Base-by-base conservation (phyloP, 495 filamentous ascomycete genomes). In the Acidiella bohemica region DNA sequence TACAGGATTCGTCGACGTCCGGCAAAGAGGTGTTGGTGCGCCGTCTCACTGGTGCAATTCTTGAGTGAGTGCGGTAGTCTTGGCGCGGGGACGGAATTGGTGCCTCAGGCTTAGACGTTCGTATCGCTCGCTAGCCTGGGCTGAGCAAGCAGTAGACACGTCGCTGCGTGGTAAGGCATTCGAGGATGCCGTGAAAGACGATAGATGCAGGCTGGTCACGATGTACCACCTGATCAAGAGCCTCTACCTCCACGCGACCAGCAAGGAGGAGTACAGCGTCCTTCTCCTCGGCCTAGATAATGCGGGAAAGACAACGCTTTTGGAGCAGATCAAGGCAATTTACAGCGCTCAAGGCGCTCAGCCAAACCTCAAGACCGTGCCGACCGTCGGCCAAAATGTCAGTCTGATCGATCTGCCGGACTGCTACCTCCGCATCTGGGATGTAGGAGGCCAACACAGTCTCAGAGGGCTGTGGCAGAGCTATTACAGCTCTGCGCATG, bases 141-240 rank as follows among this genome's bases (percentile, higher is more conserved):
- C n/a, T n/a, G n/a, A n/a, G n/a, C n/a, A n/a, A n/a, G n/a, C n/a
- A n/a, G n/a, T n/a, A n/a, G n/a, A n/a, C n/a, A n/a, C n/a, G n/a
- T n/a, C n/a, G n/a, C n/a, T n/a, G n/a, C n/a, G n/a, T n/a, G n/a
- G n/a, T n/a, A n/a, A n/a, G n/a, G n/a, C n/a, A n/a, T n/a, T n/a
- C n/a, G n/a, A n/a, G n/a, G n/a, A n/a, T n/a, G n/a, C n/a, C n/a
- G n/a, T n/a, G n/a, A n/a, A n/a, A n/a, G n/a, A n/a, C n/a, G n/a
- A n/a, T n/a, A n/a, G n/a, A n/a, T n/a, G n/a, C n/a, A n/a, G n/a
- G n/a, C n/a, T n/a, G n/a, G n/a, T n/a, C n/a, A 42, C 0, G 14
- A 96, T 97, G 90, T 97, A 96, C 64, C 90, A 96, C 61, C 76
- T 97, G 44, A 78, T 86, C 55, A 95, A 94, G 64, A 84, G 82